Conservation (phyloP, 2,329 filamentous ascomycete genomes). For the Lojkania enalia region DNA sequence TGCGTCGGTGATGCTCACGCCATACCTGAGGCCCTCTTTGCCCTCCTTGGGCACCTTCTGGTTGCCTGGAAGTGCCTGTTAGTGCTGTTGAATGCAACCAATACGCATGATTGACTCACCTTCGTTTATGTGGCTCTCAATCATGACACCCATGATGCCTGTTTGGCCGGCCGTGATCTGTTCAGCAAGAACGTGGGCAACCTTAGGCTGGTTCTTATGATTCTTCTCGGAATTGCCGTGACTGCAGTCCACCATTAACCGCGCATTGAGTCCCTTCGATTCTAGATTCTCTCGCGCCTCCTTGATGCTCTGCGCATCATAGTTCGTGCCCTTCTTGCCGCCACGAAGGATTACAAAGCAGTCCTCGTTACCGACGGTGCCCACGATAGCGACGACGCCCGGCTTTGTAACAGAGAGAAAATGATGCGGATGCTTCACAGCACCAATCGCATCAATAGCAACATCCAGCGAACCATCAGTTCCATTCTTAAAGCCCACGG, state of each 20-base stretch:
- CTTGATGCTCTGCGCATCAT: conserved; percentile 79
- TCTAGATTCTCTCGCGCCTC: conserved; percentile 78
- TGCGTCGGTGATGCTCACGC: conserved; percentile 95
- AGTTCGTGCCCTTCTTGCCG: conserved; percentile 92
- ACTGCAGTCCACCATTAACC: conserved; percentile 97
- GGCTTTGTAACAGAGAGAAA: conserved; percentile 98
- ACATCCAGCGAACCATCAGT: conserved; percentile 89
- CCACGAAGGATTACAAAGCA: conserved; percentile 96
- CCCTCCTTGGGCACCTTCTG: conserved; percentile 92
- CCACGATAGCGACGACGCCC: conserved; percentile 90
- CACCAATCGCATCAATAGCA: conserved; percentile 92
- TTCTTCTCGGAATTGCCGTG: conserved; percentile 96
- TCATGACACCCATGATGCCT: conserved; percentile 96
- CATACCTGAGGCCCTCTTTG: conserved; percentile 82
- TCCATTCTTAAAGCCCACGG: conserved; percentile 99
- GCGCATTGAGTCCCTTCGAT: conserved; percentile 72
- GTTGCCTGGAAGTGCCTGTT: conserved; percentile 57
- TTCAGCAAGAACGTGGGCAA: conserved; percentile 76
- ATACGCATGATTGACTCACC: conserved; percentile 56
- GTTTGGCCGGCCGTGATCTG: conserved; percentile 85
- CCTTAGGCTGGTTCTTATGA: conserved; percentile 96
- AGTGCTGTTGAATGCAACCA: conserved; percentile 8
- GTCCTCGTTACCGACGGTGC: conserved; percentile 92
- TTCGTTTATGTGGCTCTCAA: conserved; percentile 96
- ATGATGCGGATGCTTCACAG: conserved; percentile 89